These are phyloP conservation scores for Penstemon davidsonii DNA, from an alignment of 257 asterid species.

Conservation along the genomic window DNA sequence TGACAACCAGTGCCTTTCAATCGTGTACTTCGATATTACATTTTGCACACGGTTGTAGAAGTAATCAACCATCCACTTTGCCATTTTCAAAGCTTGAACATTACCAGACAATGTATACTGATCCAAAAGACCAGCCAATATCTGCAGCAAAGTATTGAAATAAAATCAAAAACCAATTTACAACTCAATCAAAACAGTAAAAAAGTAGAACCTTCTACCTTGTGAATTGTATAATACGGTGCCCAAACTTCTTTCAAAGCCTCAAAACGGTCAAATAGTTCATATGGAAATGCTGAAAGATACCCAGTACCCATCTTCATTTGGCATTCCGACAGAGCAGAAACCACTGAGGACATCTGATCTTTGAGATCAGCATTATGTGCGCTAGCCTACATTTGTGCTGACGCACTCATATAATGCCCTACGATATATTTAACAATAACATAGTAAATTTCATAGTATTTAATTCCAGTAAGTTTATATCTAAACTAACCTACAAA, in stretches of 20 bases:
- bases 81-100: conserved; percentile 55
- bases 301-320: conserved; percentile 71
- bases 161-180: conserved; percentile 21
- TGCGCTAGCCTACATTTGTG: conserved; percentile 91
- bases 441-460: conserved; percentile 11
- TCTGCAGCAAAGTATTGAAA: conserved; percentile 45
- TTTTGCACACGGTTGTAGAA: conserved; percentile 72
- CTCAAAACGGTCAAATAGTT: conserved; percentile 72
- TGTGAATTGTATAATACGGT: conserved; percentile 93
- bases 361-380: conserved; percentile 46
- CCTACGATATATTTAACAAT: conserved; percentile 40
- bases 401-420: conserved; percentile 89
- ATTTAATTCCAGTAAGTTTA: background rate
- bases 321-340: conserved; percentile 65
- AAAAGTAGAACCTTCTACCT: conserved; percentile 47
- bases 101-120: conserved; percentile 63
- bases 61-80: conserved; percentile 79
- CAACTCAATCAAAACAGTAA: background rate
- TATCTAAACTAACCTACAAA: conserved; percentile 69
- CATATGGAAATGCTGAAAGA: conserved; percentile 93
- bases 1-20: conserved; percentile 83
- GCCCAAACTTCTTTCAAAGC: conserved; percentile 82
- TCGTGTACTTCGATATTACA: conserved; percentile 57
- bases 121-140: conserved; percentile 93
- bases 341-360: conserved; percentile 59